Conservation (phyloP, 1,139 yeast genomes). For the Yamadazyma sp. region DNA sequence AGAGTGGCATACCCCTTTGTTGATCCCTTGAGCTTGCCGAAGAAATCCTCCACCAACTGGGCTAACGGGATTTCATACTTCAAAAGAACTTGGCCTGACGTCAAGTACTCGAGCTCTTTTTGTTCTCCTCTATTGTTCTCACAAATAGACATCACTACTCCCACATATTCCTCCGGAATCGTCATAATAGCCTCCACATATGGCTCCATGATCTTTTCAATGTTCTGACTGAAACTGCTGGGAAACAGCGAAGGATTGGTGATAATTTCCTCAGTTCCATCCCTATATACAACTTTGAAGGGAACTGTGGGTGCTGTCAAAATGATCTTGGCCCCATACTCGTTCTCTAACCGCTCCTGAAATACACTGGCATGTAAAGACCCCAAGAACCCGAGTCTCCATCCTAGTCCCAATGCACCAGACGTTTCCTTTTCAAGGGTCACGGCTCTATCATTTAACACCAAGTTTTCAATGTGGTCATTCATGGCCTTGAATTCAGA, state of each 20-base stretch:
- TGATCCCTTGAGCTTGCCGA: constrained; percentile 86
- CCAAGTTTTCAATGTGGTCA: constrained; percentile 85
- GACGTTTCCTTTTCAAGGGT: constrained; percentile 88
- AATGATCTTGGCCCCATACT: constrained; percentile 89
- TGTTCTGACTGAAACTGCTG: constrained; percentile 38
- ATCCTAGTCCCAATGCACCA: constrained; percentile 93
- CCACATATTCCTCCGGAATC: constrained; percentile 85
- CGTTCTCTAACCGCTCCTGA: constrained; percentile 85
- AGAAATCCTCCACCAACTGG: constrained; percentile 89
- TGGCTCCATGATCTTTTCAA: constrained; percentile 75
- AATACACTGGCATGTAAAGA: constrained; percentile 94
- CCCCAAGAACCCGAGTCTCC: constrained; percentile 95
- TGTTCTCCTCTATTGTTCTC: constrained; percentile 84
- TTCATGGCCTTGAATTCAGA: constrained; percentile 85
- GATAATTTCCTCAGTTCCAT: constrained; percentile 64
- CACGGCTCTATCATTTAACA: constrained; percentile 88
- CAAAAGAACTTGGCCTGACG: constrained; percentile 78
- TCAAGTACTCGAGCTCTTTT: constrained; percentile 71
- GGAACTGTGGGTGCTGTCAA: constrained; percentile 98
- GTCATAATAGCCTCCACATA: constrained; percentile 90
- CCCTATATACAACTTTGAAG: constrained; percentile 64
- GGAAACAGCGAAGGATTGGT: constrained; percentile 96
- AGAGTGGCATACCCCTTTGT: constrained; percentile 92
- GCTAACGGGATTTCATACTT: constrained; percentile 83
- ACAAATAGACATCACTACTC: constrained; percentile 82